A percentile compares a stretch with the other conserved stretches of the same genome.
Conservation (phyloP, 441 rosid genomes). For the Populus tomentosa region DNA sequence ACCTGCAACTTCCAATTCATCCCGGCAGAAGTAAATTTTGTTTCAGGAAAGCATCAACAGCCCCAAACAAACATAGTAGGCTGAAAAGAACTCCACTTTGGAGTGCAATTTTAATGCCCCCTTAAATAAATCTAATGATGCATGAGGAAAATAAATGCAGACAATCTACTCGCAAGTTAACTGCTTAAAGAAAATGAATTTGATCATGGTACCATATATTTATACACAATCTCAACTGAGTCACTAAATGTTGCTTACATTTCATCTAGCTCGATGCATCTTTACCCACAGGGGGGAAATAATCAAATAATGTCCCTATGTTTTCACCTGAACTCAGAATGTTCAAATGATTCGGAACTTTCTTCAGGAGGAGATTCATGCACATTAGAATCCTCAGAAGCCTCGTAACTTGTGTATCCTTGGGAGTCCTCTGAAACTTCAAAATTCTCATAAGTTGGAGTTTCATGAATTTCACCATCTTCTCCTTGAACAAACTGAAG, state of each 20-base stretch:
- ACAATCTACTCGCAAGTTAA: background rate
- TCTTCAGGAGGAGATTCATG: constrained; percentile 16
- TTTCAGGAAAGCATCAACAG: background rate
- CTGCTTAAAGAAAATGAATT: background rate
- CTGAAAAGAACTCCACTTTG: background rate
- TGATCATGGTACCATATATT: background rate
- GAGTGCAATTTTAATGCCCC: constrained; percentile 5
- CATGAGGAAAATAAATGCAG: background rate
- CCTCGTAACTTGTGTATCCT: constrained; percentile 13
- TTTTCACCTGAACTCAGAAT: constrained; percentile 16
- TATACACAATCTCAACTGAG: constrained; percentile 3
- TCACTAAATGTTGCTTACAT: background rate
- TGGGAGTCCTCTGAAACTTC: constrained; percentile 16
- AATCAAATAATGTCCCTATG: background rate
- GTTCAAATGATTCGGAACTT: constrained; percentile 9
- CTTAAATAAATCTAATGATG: background rate
- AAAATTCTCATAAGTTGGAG: background rate
- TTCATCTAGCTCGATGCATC: background rate
- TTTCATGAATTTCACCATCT: constrained; percentile 12
- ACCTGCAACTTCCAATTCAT: background rate
- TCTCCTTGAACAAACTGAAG: constrained; percentile 31
- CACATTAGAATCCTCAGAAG: background rate
- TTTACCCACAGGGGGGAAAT: background rate
- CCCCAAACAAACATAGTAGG: background rate
- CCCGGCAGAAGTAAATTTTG: constrained; percentile 4